Evolutionary conservation across 140 eudicot species (phyloP), one percentile per base, ranked within the genome.

Genomic region (Eryngium alpinum): DNA sequence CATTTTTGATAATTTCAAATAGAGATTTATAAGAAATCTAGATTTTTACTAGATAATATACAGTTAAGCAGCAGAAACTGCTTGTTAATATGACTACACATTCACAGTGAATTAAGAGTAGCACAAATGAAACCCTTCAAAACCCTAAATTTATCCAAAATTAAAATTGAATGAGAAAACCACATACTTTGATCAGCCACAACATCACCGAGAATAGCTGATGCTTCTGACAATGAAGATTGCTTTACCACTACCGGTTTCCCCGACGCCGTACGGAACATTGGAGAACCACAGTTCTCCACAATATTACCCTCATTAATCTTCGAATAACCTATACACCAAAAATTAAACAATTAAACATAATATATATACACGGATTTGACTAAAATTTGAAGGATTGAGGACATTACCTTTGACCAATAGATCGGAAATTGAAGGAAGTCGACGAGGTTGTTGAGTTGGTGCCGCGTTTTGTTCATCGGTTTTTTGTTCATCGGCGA

Each of bases 371-470:
- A 29, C 46, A 32, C 14, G 2, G 29, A 29, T 29, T 16, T 34
- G 17, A 10, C 49, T 33, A 0, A 65, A 9, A n/a, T 9, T 7
- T 24, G 80, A 56, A 56, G 52, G 79, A 56, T 18, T 2, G 28
- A 59, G 49, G 4, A 28, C 75, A 69, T 52, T 88, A 84, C 98
- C 98, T 91, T 87, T 89, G 72, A 85, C 82, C 83, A 92, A 84
- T 78, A 94, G 89, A 84, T 92, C 92, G 80, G 90, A 80, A 86
- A 90, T 85, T 77, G 96, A 90, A 80, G 96, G 91, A 71, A 90
- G 87, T 81, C 78, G 86, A 72, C 56, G 86, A 52, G 81, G 86
- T 52, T 59, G 80, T n/a, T 82, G 82, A 82, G 77, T 81, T 66
- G 67, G 86, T 43, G 79, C 74, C 80, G 81, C 84, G 70, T 72